Evolutionary conservation across 2,329 filamentous ascomycete species (phyloP).

Genomic region (Tothia fuscella): DNA sequence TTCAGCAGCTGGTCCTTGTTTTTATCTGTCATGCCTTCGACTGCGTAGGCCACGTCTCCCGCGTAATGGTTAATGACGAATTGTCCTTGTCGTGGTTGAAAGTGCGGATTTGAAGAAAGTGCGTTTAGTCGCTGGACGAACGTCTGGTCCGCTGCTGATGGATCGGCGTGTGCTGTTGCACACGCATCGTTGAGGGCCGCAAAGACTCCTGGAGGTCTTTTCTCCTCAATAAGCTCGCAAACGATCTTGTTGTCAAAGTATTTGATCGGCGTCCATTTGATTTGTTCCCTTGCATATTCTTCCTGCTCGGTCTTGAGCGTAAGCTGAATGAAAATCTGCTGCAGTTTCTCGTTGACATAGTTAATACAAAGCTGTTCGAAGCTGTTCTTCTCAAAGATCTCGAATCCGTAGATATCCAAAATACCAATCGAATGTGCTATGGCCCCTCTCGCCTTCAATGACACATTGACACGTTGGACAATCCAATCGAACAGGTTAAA

Average conservation of each 20-base stretch:
- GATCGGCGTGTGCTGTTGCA: conserved; percentile 94
- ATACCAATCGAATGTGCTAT: conserved; percentile 85
- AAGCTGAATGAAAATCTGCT: conserved; percentile 98
- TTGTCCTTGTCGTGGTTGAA: conserved; percentile 82
- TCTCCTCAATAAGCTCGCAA: conserved; percentile 90
- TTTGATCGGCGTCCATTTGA: conserved; percentile 97
- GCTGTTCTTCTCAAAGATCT: conserved; percentile 97
- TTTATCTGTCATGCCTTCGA: conserved; percentile 97
- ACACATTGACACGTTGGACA: conserved; percentile 80
- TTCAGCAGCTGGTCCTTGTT: conserved; percentile 97
- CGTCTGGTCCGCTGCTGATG: conserved; percentile 83
- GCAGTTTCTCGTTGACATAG: conserved; percentile 97
- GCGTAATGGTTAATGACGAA: conserved; percentile 99
- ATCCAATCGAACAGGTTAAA: conserved; percentile 99
- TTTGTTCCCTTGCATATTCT: conserved; percentile 90
- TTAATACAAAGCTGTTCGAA: conserved; percentile 99
- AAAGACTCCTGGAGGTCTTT: conserved; percentile 81
- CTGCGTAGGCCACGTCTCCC: conserved; percentile 86
- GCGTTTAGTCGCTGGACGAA: conserved; percentile 90
- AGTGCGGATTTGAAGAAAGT: conserved; percentile 75
- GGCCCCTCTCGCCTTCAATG: conserved; percentile 63
- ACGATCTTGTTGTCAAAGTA: conserved; percentile 99
- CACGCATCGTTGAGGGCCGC: conserved; percentile 95
- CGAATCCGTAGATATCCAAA: conserved; percentile 96
- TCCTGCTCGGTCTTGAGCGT: conserved; percentile 96